Evolutionary conservation across 345 rosid species (phyloP), one percentile per base, ranked within the genome.

Genomic region (Euphorbia pulcherrima): DNA sequence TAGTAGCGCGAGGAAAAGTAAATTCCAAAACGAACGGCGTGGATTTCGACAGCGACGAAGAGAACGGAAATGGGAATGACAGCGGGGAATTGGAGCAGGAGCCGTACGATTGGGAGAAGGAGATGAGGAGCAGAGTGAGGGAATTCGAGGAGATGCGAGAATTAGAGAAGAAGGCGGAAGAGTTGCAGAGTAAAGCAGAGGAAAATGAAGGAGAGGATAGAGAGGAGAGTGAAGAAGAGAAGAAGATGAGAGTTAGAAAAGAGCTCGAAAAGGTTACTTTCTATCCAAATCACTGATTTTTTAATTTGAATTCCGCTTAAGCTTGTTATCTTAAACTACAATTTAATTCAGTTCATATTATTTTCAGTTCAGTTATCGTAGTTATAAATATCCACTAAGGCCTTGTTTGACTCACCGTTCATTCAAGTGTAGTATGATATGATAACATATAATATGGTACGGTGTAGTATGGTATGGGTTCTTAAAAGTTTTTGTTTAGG

Each of bases 141-240:
- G 97, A 90, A 75, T 69, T 85, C 33, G 92, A 93, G 67, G 97
- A 87, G 75, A 87, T 83, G 96, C 80, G 73, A 70, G 97, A 90
- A 77, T 79, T 93, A 53, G 97, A 86, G 86, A 84, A 73, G 82
- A 87, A 86, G 77, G 98, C 97, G 2, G 98, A 87, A 83, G 93
- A 93, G 82, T 75, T 90, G 75, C 96, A 84, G 81, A 79, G 52
- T 68, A 81, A 65, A 68, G 87, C 69, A 11, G 84, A 76, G 52
- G 90, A 80, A 61, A 83, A 76, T 54, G 90, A 81, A 56, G 77
- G 44, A 18, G 79, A 72, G 50, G 80, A 52, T 8, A 65, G 65
- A 27, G 96, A 93, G 24, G 90, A 87, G 77, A 83, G 85, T 8
- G 98, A 93, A 75, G 96, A 90, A 76, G 85, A 82, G 85, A 89